These are phyloP conservation scores for Albugo laibachii DNA, from an alignment of 352 stramenopile species.

Conservation along the genomic window DNA sequence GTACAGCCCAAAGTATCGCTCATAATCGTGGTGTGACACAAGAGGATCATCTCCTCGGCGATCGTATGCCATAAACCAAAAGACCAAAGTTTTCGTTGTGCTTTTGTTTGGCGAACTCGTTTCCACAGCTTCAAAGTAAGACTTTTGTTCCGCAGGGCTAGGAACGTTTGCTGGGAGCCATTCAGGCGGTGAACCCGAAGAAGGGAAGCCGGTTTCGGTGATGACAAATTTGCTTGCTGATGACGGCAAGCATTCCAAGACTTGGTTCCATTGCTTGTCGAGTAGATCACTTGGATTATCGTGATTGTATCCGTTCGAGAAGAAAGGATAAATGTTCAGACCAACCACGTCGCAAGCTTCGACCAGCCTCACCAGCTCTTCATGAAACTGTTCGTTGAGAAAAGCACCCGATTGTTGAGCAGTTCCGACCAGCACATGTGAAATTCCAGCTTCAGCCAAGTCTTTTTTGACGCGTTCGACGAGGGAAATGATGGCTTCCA, in stretches of 20 bases:
- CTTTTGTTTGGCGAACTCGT: constrained; percentile 1
- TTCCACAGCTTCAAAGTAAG: constrained; percentile 6
- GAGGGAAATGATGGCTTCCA: constrained; percentile 10
- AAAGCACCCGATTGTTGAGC: constrained; percentile 10
- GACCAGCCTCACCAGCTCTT: constrained; percentile 4
- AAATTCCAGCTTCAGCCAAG: neutral
- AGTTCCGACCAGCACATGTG: constrained; percentile 1
- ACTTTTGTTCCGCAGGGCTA: constrained; percentile 5
- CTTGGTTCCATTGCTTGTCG: constrained; percentile 10
- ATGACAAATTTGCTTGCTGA: constrained; percentile 12
- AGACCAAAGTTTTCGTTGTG: constrained; percentile 1
- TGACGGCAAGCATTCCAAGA: constrained; percentile 6
- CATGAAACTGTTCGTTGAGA: constrained; percentile 3
- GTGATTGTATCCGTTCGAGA: constrained; percentile 11
- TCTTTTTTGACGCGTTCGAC: constrained; percentile 15
- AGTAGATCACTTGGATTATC: constrained; percentile 9
- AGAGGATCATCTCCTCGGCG: constrained; percentile 5
- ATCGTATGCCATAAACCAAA: constrained; percentile 10
- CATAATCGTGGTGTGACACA: constrained; percentile 1
- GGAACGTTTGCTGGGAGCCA: constrained; percentile 5
- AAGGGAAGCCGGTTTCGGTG: constrained; percentile 17
- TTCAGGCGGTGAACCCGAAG: constrained; percentile 3
- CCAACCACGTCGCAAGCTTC: constrained; percentile 3
- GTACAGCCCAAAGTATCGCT: constrained; percentile 8
- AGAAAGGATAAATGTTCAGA: constrained; percentile 26